These are phyloP conservation scores for Penicillium sp. DNA, from an alignment of 2,329 filamentous ascomycete genomes.

Conservation along the genomic window DNA sequence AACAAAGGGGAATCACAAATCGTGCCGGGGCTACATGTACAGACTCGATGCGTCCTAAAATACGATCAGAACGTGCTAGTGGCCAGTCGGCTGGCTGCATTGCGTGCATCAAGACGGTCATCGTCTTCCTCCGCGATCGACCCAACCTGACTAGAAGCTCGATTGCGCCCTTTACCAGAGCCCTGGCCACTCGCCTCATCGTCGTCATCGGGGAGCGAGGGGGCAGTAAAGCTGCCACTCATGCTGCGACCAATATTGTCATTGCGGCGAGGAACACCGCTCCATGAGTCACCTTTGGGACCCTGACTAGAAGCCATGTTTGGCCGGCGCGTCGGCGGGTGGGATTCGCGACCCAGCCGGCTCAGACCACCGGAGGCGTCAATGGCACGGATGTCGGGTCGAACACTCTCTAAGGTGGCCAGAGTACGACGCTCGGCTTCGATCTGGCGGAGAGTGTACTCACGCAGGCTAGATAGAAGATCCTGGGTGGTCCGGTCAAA, in stretches of 20 bases:
- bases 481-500: conserved; percentile 84
- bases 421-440: conserved; percentile 91
- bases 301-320: conserved; percentile 87
- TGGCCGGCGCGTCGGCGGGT: conserved; percentile 70
- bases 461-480: conserved; percentile 76
- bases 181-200: conserved; percentile 53
- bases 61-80: conserved; percentile 79
- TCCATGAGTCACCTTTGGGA: conserved; percentile 98
- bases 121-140: conserved; percentile 61
- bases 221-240: conserved; percentile 68
- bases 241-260: conserved; percentile 77
- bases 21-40: conserved; percentile 38
- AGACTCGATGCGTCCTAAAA: conserved; percentile 20
- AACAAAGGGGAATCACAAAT: conserved; percentile 35
- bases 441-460: conserved; percentile 92
- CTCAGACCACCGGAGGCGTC: conserved; percentile 88
- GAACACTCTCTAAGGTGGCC: conserved; percentile 87
- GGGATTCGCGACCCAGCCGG: conserved; percentile 81
- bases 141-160: conserved; percentile 48
- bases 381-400: conserved; percentile 89
- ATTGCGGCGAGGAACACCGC: conserved; percentile 79
- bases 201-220: conserved; percentile 60
- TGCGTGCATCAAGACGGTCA: conserved; percentile 90
- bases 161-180: conserved; percentile 47
- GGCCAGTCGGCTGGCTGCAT: conserved; percentile 89